Evolutionary conservation across 345 rosid genomes (phyloP), one percentile per base, ranked within the genome.

Genomic region (Cochlearia excelsa): DNA sequence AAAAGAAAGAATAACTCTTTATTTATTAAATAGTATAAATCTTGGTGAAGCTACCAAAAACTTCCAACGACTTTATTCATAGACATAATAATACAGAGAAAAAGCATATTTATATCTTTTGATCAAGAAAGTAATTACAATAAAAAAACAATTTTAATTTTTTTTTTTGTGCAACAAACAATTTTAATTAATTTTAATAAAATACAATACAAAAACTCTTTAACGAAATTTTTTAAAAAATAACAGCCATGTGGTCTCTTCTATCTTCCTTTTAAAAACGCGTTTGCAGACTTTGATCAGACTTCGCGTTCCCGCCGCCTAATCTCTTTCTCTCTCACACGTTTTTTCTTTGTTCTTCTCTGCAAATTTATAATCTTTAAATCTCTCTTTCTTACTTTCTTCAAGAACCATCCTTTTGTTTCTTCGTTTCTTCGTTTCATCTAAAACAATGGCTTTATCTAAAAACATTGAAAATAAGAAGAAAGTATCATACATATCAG

Each of bases 401-500:
- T 30, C 58, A 37, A 37, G 7, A 8, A 37, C n/a, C 23, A 16
- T 61, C 6, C 9, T 9, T 31, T 3, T 10, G 6, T 31, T 11
- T 40, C 28, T 68, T 38, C 44, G 16, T 40, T 64, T 57, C 55
- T 37, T 37, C 5, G 7, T 34, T 34, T 34, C 37, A 34, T 34
- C 47, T 45, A 11, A 33, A 37, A 51, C 4, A 42, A 82, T 85
- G 92, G 83, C 78, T 39, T 74, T 79, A 65, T 46, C 77, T 2
- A 81, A 78, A 48, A 63, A 43, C 31, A 42, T 35, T 29, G 68
- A 69, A 54, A 57, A 28, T 8, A 47, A 74, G 82, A 82, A 76
- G 78, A 82, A 74, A 58, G 66, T 79, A 28, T 79, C 80, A 0
- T 85, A 76, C 76, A 85, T 85, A 62, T 78, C 86, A 8, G 92